Evolutionary conservation across 768 basidiomycete genomes (phyloP).

Genomic region (Suillus weaverae): DNA sequence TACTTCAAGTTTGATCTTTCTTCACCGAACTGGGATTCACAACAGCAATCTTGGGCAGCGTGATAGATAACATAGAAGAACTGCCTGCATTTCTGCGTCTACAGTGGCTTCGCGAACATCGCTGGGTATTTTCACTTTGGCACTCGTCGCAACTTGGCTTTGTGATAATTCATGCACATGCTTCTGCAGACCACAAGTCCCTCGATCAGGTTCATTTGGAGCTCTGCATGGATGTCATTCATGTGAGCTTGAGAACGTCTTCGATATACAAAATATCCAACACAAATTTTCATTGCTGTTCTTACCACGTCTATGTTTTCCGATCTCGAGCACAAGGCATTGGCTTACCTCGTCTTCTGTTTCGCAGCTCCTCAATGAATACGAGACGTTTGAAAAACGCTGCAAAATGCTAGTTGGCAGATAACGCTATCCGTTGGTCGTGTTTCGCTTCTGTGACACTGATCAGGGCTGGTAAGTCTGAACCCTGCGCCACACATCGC

Average conservation of each 20-base stretch:
- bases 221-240: background rate
- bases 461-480: background rate
- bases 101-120: background rate
- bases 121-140: background rate
- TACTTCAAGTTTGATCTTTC: background rate
- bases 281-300: background rate
- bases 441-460: background rate
- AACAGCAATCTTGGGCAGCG: background rate
- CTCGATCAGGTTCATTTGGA: background rate
- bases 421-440: background rate
- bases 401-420: background rate
- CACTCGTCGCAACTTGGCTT: background rate
- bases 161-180: background rate
- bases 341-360: background rate
- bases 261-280: background rate
- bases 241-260: background rate
- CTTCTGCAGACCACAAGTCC: background rate
- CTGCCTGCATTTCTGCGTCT: background rate
- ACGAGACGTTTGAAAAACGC: background rate
- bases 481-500: background rate
- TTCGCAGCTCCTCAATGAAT: background rate
- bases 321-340: background rate
- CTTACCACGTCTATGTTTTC: background rate
- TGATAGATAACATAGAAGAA: background rate
- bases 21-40: background rate